Evolutionary conservation across 176 grass and related monocot species (phyloP), one percentile per base, ranked within the genome.

Genomic region (Ananas comosus): DNA sequence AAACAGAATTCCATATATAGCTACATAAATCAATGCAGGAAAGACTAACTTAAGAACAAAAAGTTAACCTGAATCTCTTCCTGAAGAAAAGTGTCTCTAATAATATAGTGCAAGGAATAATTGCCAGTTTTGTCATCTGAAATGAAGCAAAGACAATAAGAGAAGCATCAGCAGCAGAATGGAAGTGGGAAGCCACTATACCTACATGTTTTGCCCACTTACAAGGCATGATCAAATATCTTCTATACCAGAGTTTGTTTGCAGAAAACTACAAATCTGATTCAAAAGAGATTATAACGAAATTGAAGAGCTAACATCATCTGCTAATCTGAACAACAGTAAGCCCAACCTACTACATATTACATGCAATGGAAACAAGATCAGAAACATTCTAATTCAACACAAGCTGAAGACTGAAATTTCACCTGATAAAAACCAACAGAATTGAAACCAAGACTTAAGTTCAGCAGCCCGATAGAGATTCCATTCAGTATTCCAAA

Each of bases 401-500:
- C n/a, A 18, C 12, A 47, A 67, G 65, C 27, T 49, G 42, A 17
- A 67, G 1, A 48, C 13, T n/a, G 13, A 48, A 49, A 48, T 10
- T 48, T 27, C 65, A 67, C 65, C 65, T 67, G 65, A 67, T 67
- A 67, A n/a, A 67, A 67, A 67, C 65, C 65, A 21, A 67, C 65
- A 49, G 65, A 67, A 48, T 67, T 67, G 65, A 67, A 67, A 67
- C 65, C 65, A 8, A 67, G 65, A 48, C 65, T 67, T 67, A 67
- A 47, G 28, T 67, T 67, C 42, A 67, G 33, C n/a, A 67, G 33
- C 65, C 65, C 65, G 11, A 67, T 67, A 49, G 65, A 67, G 29
- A 67, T 67, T 67, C 65, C 65, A 67, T 67, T 67, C 16, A 67
- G 65, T 49, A 67, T 67, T 29, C 65, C 65, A 67, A 67, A 67